These are phyloP conservation scores for Debaryomyces singareniensis DNA, from an alignment of 1,139 yeast genomes.

Conservation along the genomic window DNA sequence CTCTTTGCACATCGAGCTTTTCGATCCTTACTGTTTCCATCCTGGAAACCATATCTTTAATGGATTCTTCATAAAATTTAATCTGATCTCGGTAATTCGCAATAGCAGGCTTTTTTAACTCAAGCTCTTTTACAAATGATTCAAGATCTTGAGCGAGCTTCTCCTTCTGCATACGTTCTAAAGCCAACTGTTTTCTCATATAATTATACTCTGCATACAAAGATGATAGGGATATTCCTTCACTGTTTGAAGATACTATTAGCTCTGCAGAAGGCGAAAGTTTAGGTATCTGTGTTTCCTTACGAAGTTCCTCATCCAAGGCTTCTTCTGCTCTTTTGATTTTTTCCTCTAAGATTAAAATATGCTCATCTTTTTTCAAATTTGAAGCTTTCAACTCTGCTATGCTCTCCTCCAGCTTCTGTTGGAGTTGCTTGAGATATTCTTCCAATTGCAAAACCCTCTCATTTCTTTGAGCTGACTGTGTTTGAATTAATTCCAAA, in stretches of 20 bases:
- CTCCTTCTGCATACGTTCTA: conserved; percentile 68
- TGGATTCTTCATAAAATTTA: conserved; percentile 36
- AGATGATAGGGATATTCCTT: conserved; percentile 61
- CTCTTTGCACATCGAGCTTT: conserved; percentile 36
- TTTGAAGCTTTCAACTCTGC: conserved; percentile 17
- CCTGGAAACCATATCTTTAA: conserved; percentile 34
- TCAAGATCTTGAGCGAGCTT: conserved; percentile 67
- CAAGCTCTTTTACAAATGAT: conserved; percentile 68
- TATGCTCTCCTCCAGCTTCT: conserved; percentile 26
- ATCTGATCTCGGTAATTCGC: conserved; percentile 56
- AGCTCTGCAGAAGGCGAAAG: conserved; percentile 32
- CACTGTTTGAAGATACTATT: conserved; percentile 37
- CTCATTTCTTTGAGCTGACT: conserved; percentile 39
- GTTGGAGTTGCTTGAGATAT: conserved; percentile 35
- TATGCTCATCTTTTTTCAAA: conserved; percentile 26
- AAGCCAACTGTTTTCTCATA: conserved; percentile 59
- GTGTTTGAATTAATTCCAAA: conserved; percentile 50
- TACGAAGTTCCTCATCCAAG: conserved; percentile 34
- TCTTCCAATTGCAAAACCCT: conserved; percentile 46
- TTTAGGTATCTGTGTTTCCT: conserved; percentile 35
- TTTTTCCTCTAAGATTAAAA: conserved; percentile 28
- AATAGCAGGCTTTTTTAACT: conserved; percentile 72
- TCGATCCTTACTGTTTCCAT: conserved; percentile 33
- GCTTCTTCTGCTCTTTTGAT: conserved; percentile 36
- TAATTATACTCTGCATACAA: conserved; percentile 62